Evolutionary conservation across 257 asterid genomes (phyloP).

Genomic region (Agastache rugosa): DNA sequence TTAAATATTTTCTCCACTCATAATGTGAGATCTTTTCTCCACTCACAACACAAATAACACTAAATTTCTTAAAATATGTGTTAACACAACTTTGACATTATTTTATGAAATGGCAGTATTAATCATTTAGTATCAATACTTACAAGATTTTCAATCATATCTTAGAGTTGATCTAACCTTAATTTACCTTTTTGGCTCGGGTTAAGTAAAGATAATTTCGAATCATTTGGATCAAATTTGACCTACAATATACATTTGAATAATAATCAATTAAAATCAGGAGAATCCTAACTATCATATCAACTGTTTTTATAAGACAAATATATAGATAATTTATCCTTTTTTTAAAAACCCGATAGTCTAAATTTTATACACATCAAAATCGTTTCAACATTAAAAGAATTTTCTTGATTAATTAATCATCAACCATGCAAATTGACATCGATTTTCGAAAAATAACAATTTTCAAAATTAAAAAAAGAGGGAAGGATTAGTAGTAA

Average conservation of each 20-base stretch:
- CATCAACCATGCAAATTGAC: neutral
- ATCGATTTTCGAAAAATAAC: neutral
- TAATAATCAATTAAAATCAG: neutral
- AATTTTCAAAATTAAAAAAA: neutral
- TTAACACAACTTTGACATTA: too few species aligned
- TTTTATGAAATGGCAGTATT: too few species aligned
- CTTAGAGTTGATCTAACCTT: neutral
- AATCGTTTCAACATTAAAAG: neutral
- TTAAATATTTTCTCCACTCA: too few species aligned
- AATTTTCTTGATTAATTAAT: neutral
- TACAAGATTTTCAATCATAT: neutral
- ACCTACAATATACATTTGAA: too few species aligned
- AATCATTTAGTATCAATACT: too few species aligned
- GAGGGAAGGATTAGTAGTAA: neutral
- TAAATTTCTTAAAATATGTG: too few species aligned
- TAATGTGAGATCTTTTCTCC: too few species aligned
- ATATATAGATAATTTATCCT: neutral
- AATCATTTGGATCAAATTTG: too few species aligned
- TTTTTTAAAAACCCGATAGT: neutral
- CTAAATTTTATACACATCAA: too few species aligned
- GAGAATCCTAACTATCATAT: slow-evolving; percentile 12
- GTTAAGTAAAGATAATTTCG: too few species aligned
- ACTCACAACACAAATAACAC: too few species aligned
- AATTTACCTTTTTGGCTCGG: neutral
- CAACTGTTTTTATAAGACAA: neutral